phyloP scores from a whole-genome alignment of 2,329 filamentous ascomycete genomes.

The Rutstroemia sp. region DNA sequence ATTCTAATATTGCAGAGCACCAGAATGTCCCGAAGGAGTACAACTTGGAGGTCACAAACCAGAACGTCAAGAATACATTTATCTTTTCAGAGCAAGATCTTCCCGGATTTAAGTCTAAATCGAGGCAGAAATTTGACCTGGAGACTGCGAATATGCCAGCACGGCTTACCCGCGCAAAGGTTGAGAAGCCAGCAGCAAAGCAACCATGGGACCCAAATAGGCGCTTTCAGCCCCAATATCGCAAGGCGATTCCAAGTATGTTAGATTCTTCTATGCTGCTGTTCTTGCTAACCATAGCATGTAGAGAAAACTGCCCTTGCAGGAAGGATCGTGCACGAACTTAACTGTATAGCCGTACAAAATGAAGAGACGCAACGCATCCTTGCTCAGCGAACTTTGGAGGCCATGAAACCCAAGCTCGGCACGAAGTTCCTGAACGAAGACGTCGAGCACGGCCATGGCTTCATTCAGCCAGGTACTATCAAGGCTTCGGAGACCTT shows the following conservation, averaged over 20 bases:
- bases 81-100: constrained; percentile 92
- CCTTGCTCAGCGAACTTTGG: constrained; percentile 48
- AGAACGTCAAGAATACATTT: constrained; percentile 74
- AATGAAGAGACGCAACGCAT: constrained; percentile 62
- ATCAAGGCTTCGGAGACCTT: constrained; percentile 36
- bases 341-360: constrained; percentile 65
- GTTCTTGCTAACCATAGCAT: constrained; percentile 27
- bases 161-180: constrained; percentile 38
- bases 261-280: constrained; percentile 15
- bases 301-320: constrained; percentile 68
- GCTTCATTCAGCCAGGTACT: constrained; percentile 52
- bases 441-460: constrained; percentile 25
- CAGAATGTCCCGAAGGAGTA: constrained; percentile 81
- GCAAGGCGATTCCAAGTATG: constrained; percentile 67
- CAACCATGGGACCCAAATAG: constrained; percentile 39
- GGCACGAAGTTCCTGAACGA: constrained; percentile 38
- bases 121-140: constrained; percentile 47
- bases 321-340: constrained; percentile 67
- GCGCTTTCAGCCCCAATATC: constrained; percentile 54
- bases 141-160: constrained; percentile 52
- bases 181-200: constrained; percentile 39
- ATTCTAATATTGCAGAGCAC: constrained; percentile 57
- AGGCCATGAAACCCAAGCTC: constrained; percentile 52
- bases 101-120: constrained; percentile 61
- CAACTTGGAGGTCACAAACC: constrained; percentile 62